Base-by-base conservation (phyloP, 1,139 yeast species). In the Sugiyamaella grinbergsii region DNA sequence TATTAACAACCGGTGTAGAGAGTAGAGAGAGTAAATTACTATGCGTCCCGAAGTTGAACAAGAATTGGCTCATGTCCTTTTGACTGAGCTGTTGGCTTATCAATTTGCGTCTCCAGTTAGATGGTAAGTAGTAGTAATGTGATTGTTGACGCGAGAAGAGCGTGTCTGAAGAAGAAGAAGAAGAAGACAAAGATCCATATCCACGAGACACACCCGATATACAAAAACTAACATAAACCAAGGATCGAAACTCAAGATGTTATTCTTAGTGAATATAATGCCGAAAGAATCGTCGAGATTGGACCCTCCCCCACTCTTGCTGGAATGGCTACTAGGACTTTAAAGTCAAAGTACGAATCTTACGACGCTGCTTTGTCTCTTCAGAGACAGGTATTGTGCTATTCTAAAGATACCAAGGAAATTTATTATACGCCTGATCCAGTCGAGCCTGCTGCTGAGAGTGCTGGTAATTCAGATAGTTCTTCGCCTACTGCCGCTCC, bases 91-190 rank as follows among this genome's bases (percentile, higher is more conserved):
- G 64, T 79, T 93, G 74, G 98, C 98, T 47, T 93, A 91, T 75
- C 99, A 93, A 73, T 93, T 93, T 68, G 98, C 99, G 42, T 91
- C 98, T 57, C 98, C 99, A 44, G 99, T 93, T 60, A 84, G 98
- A 80, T 93, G 99, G 98, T 69, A 65, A 26, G 72, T 36, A 20
- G 26, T n/a, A n/a, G n/a, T n/a, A n/a, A n/a, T n/a, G n/a, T n/a
- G n/a, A n/a, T n/a, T n/a, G n/a, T n/a, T n/a, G n/a, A n/a, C 33
- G 7, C 33, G 5, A 5, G 33, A n/a, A 15, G 5, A 29, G 33
- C 7, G 13, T 5, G 33, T 5, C 5, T 15, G 5, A 11, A n/a
- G 13, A n/a, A 15, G 33, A 11, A n/a, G 5, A 15, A 15, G 33
- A 15, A n/a, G n/a, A n/a, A n/a, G n/a, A n/a, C n/a, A n/a, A n/a